These are phyloP conservation scores for Lentinus polychrous DNA, from an alignment of 1,284 basidiomycete genomes.

Conservation along the genomic window DNA sequence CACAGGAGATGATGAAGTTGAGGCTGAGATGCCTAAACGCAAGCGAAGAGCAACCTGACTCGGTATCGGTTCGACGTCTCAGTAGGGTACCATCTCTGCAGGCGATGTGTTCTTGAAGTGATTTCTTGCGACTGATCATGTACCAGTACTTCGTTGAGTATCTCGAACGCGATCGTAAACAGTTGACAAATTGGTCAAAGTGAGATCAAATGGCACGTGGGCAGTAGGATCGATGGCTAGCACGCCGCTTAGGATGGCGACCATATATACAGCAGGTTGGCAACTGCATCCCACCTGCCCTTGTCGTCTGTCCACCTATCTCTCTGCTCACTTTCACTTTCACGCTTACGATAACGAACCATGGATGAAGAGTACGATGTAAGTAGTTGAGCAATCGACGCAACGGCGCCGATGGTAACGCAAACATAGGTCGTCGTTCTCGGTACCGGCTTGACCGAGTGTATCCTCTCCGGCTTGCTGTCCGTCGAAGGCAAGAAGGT, in stretches of 20 bases:
- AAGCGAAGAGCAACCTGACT: no score
- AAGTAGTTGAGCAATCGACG: conserved; percentile 18
- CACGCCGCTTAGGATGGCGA: conserved; percentile 11
- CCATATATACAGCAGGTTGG: conserved; percentile 7
- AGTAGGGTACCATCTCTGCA: no score
- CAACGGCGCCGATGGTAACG: background rate
- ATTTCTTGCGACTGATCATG: no score
- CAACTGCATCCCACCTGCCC: conserved; percentile 1
- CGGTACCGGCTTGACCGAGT: conserved; percentile 96
- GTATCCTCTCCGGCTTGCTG: conserved; percentile 92
- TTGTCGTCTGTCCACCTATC: background rate
- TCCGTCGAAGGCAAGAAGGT: conserved; percentile 99
- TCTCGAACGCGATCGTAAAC: background rate
- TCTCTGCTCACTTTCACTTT: conserved; percentile 1
- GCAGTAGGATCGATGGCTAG: conserved; percentile 15
- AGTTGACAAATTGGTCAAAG: background rate
- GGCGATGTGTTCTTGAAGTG: no score
- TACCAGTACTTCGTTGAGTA: no score
- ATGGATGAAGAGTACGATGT: conserved; percentile 94
- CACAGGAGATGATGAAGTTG: no score
- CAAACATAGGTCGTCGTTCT: conserved; percentile 77
- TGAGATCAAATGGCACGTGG: conserved; percentile 14
- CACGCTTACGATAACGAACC: conserved; percentile 19
- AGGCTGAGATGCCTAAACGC: no score
- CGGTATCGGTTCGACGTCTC: no score